A percentile compares a stretch with the other conserved stretches of the same genome.
Evolutionary conservation across 495 filamentous ascomycete species (phyloP).

Genomic region (Aspergillus heteromorphus): DNA sequence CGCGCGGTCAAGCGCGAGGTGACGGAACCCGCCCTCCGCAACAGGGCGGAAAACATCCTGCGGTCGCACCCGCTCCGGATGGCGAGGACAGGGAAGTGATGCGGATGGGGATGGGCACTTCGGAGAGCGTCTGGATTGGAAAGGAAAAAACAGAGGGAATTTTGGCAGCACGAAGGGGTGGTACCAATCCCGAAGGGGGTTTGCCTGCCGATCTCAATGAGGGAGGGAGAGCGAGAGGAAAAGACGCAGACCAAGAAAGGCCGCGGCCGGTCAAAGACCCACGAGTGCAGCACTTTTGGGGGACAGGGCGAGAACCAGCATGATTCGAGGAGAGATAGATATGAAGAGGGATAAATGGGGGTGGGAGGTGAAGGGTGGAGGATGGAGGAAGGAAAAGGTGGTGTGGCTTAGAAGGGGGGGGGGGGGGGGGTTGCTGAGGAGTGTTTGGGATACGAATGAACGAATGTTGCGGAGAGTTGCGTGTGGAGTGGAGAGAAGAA

Average conservation of each 20-base stretch:
- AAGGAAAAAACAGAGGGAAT: background rate
- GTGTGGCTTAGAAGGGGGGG: no score
- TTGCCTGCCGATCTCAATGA: background rate
- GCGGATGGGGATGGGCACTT: background rate
- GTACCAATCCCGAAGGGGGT: background rate
- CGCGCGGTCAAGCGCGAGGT: slow-evolving; percentile 21
- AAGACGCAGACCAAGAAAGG: background rate
- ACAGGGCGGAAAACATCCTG: slow-evolving; percentile 28
- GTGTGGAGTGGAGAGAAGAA: background rate
- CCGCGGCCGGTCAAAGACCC: slow-evolving; percentile 1
- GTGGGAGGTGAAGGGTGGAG: background rate
- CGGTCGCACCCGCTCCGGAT: background rate
- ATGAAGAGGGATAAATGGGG: background rate
- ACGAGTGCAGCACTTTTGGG: background rate
- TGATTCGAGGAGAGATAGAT: background rate
- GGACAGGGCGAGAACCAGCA: background rate
- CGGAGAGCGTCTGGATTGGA: background rate
- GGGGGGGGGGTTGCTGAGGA: no score
- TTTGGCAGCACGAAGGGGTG: background rate
- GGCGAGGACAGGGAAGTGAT: background rate
- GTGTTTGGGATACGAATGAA: background rate
- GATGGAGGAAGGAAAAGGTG: no score
- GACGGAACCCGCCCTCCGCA: slow-evolving; percentile 13
- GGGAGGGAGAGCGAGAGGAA: background rate
- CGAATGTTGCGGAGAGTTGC: background rate